Conservation (phyloP, 495 filamentous ascomycete genomes). For the Aspergillus haitiensis region DNA sequence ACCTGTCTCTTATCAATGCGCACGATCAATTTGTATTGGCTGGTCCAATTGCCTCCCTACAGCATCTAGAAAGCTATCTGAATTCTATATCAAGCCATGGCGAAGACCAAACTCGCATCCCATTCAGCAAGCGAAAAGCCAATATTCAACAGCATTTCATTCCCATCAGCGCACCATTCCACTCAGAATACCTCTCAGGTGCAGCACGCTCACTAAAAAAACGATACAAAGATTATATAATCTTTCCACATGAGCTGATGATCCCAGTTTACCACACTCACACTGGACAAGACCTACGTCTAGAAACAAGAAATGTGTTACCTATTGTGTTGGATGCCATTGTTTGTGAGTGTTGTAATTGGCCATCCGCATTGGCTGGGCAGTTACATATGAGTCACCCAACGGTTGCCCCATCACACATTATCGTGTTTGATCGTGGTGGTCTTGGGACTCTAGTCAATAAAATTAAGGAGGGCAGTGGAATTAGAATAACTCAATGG, state of each 20-base stretch:
- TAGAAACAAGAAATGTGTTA: conserved; percentile 21
- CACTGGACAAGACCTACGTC: conserved; percentile 31
- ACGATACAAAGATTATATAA: conserved; percentile 17
- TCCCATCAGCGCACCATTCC: conserved; percentile 36
- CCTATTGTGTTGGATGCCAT: conserved; percentile 28
- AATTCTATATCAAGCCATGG: conserved; percentile 8
- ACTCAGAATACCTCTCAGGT: conserved; percentile 31
- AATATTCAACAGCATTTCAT: conserved; percentile 27
- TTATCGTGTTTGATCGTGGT: conserved; percentile 25
- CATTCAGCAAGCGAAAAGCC: conserved; percentile 25
- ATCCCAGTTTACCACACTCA: conserved; percentile 39
- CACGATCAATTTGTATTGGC: conserved; percentile 33
- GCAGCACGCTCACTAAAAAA: conserved; percentile 22
- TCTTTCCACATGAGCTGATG: conserved; percentile 24
- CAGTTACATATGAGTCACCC: too few species aligned
- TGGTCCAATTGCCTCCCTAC: conserved; percentile 30
- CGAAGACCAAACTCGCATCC: conserved; percentile 24
- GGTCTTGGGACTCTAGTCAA: conserved; percentile 22
- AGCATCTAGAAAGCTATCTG: conserved; percentile 20
- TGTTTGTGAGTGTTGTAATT: conserved; percentile 24
- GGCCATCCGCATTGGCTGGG: conserved; percentile 18
- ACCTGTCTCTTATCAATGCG: conserved; percentile 34
- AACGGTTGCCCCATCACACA: conserved; percentile 10
- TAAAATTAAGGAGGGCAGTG: conserved; percentile 19
- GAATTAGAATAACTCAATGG: conserved; percentile 22